A percentile compares a stretch with the other conserved stretches of the same genome.
Evolutionary conservation across 2,329 filamentous ascomycete genomes (phyloP).

Genomic region (Epicoccum sorghinum): DNA sequence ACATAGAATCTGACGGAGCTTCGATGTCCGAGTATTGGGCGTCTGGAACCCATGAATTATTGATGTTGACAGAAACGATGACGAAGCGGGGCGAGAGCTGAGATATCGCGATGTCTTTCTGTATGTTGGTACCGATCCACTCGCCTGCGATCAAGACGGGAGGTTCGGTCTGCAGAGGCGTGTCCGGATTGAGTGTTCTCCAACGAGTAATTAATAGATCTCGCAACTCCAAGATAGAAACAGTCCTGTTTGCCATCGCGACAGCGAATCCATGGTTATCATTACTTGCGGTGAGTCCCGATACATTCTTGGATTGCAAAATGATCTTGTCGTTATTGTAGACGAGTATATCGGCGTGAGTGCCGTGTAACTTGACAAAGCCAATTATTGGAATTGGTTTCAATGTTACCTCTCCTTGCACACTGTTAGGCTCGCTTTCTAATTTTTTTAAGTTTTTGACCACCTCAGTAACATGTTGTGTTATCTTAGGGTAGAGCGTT

Average conservation of each 20-base stretch:
- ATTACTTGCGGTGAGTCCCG: slow-evolving; percentile 20
- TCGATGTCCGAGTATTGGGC: slow-evolving; percentile 28
- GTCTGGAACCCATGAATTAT: slow-evolving; percentile 33
- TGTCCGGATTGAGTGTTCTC: slow-evolving; percentile 22
- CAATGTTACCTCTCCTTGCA: slow-evolving; percentile 9
- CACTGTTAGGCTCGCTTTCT: slow-evolving; percentile 7
- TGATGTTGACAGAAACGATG: slow-evolving; percentile 36
- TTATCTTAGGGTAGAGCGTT: slow-evolving; percentile 41
- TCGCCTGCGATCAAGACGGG: slow-evolving; percentile 39
- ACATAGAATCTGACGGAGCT: slow-evolving; percentile 25
- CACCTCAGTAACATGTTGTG: slow-evolving; percentile 27
- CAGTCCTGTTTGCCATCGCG: slow-evolving; percentile 24
- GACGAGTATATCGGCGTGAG: slow-evolving; percentile 41
- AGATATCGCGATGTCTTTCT: slow-evolving; percentile 35
- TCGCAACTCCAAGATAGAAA: slow-evolving; percentile 24
- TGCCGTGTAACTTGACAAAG: slow-evolving; percentile 44
- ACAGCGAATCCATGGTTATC: slow-evolving; percentile 36
- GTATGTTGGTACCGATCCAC: slow-evolving; percentile 38
- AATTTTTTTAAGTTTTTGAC: slow-evolving; percentile 24
- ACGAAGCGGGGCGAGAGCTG: slow-evolving; percentile 34
- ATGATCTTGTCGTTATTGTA: slow-evolving; percentile 25
- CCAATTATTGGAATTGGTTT: slow-evolving; percentile 30
- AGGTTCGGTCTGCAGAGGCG: slow-evolving; percentile 2
- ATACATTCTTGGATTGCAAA: slow-evolving; percentile 35
- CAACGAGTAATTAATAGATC: slow-evolving; percentile 27